Base-by-base conservation (phyloP, 2,329 filamentous ascomycete species). In the Verticillium dahliae region DNA sequence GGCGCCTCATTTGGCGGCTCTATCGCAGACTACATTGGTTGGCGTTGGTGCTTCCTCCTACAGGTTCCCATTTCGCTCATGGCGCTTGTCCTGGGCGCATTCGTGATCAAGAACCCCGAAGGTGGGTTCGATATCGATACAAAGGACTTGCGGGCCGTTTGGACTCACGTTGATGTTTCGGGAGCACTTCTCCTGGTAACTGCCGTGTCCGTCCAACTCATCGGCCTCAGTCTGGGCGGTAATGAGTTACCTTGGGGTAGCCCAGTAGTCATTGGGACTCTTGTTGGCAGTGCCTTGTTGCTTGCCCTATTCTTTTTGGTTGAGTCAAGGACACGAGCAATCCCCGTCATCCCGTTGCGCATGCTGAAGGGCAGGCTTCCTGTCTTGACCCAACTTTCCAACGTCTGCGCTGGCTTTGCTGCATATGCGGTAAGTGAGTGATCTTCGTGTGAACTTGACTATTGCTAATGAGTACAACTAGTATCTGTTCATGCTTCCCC, bases 401-500 rank as follows among this genome's bases (percentile, higher is more conserved):
- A 88, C 63, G 74, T 88, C 13, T 86, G 82, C 61, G 81, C 82
- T 1, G 85, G 86, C 0, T 79, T 87, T 70, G 79, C 84, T 9
- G 84, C 84, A 1, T 89, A 88, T 69, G 84, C 83, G 15, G 85
- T 87, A 69, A 71, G 83, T 76, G 11, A 3, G n/a, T 4, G 6
- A 18, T 27, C 10, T 50, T 5, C 18, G 35, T 6, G 11, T 14
- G 9, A 4, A 6, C 13, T n/a, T 13, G 27, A 31, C 37, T n/a
- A 15, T 35, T 31, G 3, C 37, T 27, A 6, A 31, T 27, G 27
- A 31, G 5, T 5, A 31, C 27, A 6, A 31, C 4, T 54, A 83
- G 79, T 84, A 90, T 65, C 76, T 90, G 15, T 90, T 91, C 74
- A 88, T 88, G 68, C 80, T 88, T 0, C 89, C 89, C 0, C 75